Evolutionary conservation across 2,329 filamentous ascomycete genomes (phyloP), one percentile per base, ranked within the genome.

Genomic region (Colletotrichum eleusines): DNA sequence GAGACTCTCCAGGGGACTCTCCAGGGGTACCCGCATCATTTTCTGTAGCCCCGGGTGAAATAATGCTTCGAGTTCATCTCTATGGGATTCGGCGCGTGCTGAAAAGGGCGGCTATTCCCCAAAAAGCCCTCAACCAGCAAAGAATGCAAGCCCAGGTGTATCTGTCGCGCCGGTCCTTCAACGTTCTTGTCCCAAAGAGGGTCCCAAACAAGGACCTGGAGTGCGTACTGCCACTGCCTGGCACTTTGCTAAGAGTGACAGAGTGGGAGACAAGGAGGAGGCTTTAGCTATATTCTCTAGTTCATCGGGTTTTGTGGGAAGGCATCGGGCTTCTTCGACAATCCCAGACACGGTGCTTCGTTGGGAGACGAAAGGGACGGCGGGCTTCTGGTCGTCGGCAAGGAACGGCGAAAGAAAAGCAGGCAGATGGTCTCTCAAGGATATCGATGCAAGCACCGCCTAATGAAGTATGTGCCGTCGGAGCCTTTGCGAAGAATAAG

Each of bases 261-360:
- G 50, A 66, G 18, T 14, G 55, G 51, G 46, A 62, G 57, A 66
- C 31, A 69, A 40, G 62, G 28, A 66, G 14, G 38, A n/a, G 26
- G 67, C 46, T 61, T 70, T 67, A 62, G 55, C 57, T 67, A 57
- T 62, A 26, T 53, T 44, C 50, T 67, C 63, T 70, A 42, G 53
- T 31, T 31, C 33, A 63, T 57, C 61, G 55, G 42, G 38, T 63
- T 71, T 33, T 58, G 63, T 58, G 63, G 68, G 68, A 63, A 67
- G 53, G 63, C 63, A 57, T 40, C 57, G 51, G 63, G 40, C 40
- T 60, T 51, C 23, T 53, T 20, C 33, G 57, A 58, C 14, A 23
- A 42, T 55, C 53, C 35, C 50, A 58, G 14, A 61, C 63, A 33
- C 46, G 8, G 55, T 33, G 44, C 53, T 57, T 71, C 44, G 57